These are phyloP conservation scores for Prunus mongolica DNA, from an alignment of 306 rosid genomes.

Conservation along the genomic window DNA sequence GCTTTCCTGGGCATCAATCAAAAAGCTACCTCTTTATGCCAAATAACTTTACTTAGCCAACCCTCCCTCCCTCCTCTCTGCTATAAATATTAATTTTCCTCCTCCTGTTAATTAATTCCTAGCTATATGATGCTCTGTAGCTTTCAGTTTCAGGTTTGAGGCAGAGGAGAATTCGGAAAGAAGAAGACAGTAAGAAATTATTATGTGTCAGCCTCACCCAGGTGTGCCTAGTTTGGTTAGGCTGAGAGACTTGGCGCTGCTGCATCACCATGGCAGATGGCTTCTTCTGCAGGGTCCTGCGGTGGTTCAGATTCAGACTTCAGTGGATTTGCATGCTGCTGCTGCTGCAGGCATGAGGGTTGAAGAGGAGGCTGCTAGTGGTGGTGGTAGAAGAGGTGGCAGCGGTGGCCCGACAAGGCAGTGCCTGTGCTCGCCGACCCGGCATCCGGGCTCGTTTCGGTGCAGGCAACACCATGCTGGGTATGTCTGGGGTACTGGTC, in stretches of 20 bases:
- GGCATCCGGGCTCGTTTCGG: conserved; percentile 84
- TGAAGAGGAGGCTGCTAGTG: conserved; percentile 15
- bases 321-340: conserved; percentile 19
- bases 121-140: not conserved
- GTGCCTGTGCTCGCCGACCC: conserved; percentile 77
- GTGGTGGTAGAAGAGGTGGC: not conserved
- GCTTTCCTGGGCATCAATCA: not conserved
- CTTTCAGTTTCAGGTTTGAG: not conserved
- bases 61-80: not conserved
- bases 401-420: conserved; percentile 16
- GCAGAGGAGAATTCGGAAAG: too few species aligned
- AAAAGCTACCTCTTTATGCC: not conserved
- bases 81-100: not conserved
- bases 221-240: conserved; percentile 28
- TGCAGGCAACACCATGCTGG: conserved; percentile 68
- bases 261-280: conserved; percentile 37
- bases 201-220: conserved; percentile 53
- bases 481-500: conserved; percentile 64
- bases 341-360: not conserved
- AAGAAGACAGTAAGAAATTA: too few species aligned
- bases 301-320: conserved; percentile 6
- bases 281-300: conserved; percentile 6
- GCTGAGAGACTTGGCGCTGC: conserved; percentile 20
- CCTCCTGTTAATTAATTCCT: not conserved
- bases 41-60: not conserved